phyloP scores from a whole-genome alignment of 1,284 basidiomycete genomes.

The Ustilago curta region DNA sequence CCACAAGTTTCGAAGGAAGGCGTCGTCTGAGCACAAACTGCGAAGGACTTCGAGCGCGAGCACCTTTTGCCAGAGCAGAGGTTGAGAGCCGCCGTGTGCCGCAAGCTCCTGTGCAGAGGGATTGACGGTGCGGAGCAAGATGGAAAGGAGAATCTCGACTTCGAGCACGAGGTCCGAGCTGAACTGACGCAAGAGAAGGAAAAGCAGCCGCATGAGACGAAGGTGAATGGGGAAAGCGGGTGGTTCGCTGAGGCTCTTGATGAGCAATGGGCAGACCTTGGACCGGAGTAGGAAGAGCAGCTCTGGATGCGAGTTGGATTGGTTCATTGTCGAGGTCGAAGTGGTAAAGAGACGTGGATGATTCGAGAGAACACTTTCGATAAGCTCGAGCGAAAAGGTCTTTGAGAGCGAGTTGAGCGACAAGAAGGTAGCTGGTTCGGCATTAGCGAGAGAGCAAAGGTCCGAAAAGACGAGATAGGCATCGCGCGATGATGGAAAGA shows the following conservation, averaged over 20 bases:
- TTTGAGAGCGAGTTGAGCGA: constrained; percentile 86
- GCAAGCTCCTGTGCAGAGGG: constrained; percentile 35
- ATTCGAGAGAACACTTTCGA: constrained; percentile 95
- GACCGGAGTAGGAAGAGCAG: constrained; percentile 85
- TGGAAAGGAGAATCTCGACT: constrained; percentile 67
- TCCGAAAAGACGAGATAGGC: constrained; percentile 77
- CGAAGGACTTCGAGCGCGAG: constrained; percentile 64
- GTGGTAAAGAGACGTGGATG: constrained; percentile 82
- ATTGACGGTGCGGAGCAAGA: constrained; percentile 55
- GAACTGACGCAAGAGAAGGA: constrained; percentile 91
- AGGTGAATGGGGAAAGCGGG: constrained; percentile 88
- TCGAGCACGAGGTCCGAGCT: constrained; percentile 74
- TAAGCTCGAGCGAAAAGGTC: constrained; percentile 93
- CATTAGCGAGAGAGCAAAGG: constrained; percentile 65
- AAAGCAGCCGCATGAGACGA: constrained; percentile 90
- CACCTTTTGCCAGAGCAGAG: constrained; percentile 62
- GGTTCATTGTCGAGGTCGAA: background rate
- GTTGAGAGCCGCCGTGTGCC: constrained; percentile 33
- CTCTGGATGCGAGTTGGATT: constrained; percentile 75
- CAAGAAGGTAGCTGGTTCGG: constrained; percentile 82
- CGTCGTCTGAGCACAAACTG: constrained; percentile 60
- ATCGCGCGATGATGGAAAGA: constrained; percentile 86
- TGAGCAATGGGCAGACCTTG: constrained; percentile 88
- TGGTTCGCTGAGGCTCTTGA: constrained; percentile 79
- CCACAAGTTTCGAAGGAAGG: constrained; percentile 64